Base-by-base conservation (phyloP, 352 stramenopile genomes). In the Phytophthora litchii region DNA sequence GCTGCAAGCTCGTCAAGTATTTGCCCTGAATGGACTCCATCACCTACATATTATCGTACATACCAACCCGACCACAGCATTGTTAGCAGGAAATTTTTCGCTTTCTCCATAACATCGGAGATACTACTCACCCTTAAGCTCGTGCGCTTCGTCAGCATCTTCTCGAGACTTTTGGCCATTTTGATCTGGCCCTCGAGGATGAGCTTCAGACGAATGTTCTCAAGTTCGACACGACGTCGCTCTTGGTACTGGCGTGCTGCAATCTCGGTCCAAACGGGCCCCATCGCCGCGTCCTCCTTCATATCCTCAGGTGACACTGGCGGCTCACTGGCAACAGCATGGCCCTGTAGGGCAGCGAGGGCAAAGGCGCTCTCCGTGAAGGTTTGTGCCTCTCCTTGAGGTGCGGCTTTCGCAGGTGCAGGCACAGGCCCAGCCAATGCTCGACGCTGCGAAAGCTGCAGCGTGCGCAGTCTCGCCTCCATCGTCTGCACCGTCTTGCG, bases 151-250 rank as follows among this genome's bases (percentile, higher is more conserved):
- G 68, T 78, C 29, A 89, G 45, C 56, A 87, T 79, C 52, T 77
- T 76, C 46, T 82, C 69, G 23, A 88, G 62, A 11, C 62, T 79
- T 36, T 74, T 75, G 10, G 78, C 78, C 52, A 85, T 75, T 21
- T 80, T 78, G 38, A 86, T 62, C 27, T 86, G 78, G 11, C 74
- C 64, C 27, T 83, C 73, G 1, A 88, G 50, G 13, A 81, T 69
- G 7, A 79, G 58, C 20, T 80, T 81, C 12, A 87, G 60, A 0
- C 72, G 74, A 38, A 83, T 80, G 56, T 88, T 88, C 57, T 88
- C 78, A 16, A 79, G 54, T 36, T 88, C 74, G 14, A 72, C 74
- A 27, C 70, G 67, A 6, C 68, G 71, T 25, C 75, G 70, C 52
- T 84, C 76, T 21, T 81, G 73, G 19, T 74, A 77, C 59, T 88